A percentile compares a stretch with the other conserved stretches of the same genome.
phyloP scores from a whole-genome alignment of 176 grass and related monocot species.

The Phoenix dactylifera region DNA sequence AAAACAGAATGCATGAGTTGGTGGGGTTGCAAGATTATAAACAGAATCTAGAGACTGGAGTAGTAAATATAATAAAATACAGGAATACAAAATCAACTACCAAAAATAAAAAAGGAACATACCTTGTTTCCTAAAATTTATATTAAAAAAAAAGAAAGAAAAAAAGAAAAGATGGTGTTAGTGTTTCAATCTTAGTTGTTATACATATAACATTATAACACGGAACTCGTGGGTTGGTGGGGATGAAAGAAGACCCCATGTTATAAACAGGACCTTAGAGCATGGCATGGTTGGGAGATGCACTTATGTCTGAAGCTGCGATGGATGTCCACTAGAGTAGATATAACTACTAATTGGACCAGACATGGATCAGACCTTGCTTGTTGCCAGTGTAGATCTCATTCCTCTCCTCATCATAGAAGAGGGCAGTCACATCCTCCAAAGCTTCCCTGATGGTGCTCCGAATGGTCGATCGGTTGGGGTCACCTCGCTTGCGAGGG shows the following conservation, averaged over 20 bases:
- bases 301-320: not conserved
- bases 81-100: too few species aligned
- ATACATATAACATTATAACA: not conserved
- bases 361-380: constrained; percentile 58
- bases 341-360: constrained; percentile 37
- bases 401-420: constrained; percentile 55
- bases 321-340: not conserved
- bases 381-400: constrained; percentile 74
- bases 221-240: not conserved
- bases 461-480: constrained; percentile 31
- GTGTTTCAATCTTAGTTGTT: too few species aligned
- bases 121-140: too few species aligned
- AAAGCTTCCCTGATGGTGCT: constrained; percentile 52
- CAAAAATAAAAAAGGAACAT: too few species aligned
- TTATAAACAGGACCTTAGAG: not conserved
- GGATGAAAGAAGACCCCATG: not conserved
- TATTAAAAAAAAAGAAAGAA: too few species aligned
- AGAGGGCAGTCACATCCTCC: constrained; percentile 55
- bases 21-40: too few species aligned
- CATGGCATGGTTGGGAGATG: too few species aligned
- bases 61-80: too few species aligned
- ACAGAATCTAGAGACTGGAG: too few species aligned
- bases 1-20: too few species aligned
- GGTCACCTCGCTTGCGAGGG: constrained; percentile 32
- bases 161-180: too few species aligned